A percentile compares a stretch with the other conserved stretches of the same genome.
Conservation (phyloP, 225 moss, liverwort and hornwort species). For the Sphagnum contortum region DNA sequence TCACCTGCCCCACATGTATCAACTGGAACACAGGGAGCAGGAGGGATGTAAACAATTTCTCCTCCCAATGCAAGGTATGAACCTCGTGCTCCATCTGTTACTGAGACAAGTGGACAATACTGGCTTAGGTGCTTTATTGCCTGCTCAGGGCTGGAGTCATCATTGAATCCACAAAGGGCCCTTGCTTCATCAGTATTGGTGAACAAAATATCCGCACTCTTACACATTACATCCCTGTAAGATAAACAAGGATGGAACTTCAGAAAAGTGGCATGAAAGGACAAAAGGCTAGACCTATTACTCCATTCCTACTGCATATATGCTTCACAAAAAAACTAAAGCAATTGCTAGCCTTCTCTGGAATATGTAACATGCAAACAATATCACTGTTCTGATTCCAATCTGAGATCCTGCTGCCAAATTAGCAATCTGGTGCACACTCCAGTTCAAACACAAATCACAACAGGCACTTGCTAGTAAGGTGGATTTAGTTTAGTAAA, state of each 20-base stretch:
- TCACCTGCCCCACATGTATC: conserved; percentile 96
- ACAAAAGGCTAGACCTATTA: not conserved
- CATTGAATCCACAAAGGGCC: conserved; percentile 47
- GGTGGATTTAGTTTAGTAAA: not conserved
- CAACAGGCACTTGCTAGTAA: not conserved
- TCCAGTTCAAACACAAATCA: not conserved
- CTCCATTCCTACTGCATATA: not conserved
- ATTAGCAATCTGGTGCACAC: no score
- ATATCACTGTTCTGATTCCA: no score
- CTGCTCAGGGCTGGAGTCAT: conserved; percentile 39
- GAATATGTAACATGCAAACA: not conserved
- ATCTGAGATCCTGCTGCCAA: no score
- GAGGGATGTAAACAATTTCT: conserved; percentile 54
- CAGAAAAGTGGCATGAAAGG: not conserved
- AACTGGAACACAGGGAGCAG: conserved; percentile 66
- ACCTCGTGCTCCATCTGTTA: conserved; percentile 79
- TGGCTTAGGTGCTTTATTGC: conserved; percentile 58
- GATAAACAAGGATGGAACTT: conserved; percentile 1
- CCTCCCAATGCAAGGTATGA: conserved; percentile 81
- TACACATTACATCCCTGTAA: conserved; percentile 82
- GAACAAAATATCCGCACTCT: conserved; percentile 72
- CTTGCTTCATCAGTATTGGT: conserved; percentile 75
- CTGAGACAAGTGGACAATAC: conserved; percentile 75
- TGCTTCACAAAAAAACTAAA: not conserved
- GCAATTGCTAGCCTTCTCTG: not conserved